Percentiles rank a stretch among this genome's conserved stretches.
These are phyloP conservation scores for Sphaerulina musiva DNA, from an alignment of 2,329 filamentous ascomycete species.

Conservation along the genomic window DNA sequence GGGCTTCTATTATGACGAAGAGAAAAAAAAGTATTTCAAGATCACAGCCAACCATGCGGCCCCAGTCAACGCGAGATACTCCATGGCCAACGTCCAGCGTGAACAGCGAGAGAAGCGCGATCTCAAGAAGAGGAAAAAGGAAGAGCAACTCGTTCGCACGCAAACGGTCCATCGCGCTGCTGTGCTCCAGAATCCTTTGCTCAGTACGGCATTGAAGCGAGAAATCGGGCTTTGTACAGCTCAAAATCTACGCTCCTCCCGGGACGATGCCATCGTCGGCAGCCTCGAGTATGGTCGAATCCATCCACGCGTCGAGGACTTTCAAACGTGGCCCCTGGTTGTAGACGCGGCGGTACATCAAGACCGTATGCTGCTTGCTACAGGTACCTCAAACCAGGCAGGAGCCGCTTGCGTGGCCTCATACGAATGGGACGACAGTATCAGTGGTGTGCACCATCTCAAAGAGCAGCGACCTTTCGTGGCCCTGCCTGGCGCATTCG, in stretches of 20 bases:
- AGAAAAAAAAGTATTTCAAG: constrained; percentile 47
- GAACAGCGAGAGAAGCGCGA: constrained; percentile 28
- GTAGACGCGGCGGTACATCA: background rate
- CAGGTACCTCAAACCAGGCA: background rate
- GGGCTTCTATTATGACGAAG: constrained; percentile 36
- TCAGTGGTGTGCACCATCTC: background rate
- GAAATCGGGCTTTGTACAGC: background rate
- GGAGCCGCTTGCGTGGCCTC: background rate
- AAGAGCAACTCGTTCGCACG: constrained; percentile 18
- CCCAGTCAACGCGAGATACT: constrained; percentile 36
- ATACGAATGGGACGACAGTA: background rate
- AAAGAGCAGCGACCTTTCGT: background rate
- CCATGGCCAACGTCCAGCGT: constrained; percentile 35
- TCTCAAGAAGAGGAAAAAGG: constrained; percentile 29
- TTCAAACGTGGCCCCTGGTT: background rate
- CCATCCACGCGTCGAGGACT: background rate
- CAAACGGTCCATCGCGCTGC: constrained; percentile 18
- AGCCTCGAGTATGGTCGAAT: background rate
- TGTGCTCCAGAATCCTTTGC: background rate
- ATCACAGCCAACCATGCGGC: constrained; percentile 38
- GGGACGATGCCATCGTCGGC: background rate
- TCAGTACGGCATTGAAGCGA: constrained; percentile 1
- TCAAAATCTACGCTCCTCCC: background rate
- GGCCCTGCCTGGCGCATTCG: constrained; percentile 1
- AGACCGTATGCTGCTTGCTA: constrained; percentile 2